Conservation (phyloP, 345 rosid species). For the Pugionium dolabratum region DNA sequence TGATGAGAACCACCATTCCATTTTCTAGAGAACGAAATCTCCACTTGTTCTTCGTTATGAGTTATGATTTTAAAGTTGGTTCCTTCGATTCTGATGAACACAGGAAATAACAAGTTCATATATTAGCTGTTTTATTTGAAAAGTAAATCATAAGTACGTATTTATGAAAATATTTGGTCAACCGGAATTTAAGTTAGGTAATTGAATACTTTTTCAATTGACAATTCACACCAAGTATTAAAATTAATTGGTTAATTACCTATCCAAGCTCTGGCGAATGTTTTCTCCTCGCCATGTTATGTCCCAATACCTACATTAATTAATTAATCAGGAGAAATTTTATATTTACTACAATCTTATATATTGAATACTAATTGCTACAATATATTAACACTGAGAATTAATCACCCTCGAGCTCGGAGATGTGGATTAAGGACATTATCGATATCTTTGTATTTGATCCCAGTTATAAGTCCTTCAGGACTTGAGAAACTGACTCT, state of each 20-base stretch:
- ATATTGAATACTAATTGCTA: background rate
- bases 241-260: slow-evolving; percentile 24
- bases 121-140: too few relatives aligned
- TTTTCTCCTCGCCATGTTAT: slow-evolving; percentile 35
- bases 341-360: slow-evolving; percentile 7
- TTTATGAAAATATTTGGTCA: too few relatives aligned
- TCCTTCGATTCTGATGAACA: slow-evolving; percentile 53
- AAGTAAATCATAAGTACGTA: too few relatives aligned
- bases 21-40: slow-evolving; percentile 58
- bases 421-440: slow-evolving; percentile 56
- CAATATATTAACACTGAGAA: slow-evolving; percentile 2
- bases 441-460: slow-evolving; percentile 59
- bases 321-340: background rate
- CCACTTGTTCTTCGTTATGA: slow-evolving; percentile 58
- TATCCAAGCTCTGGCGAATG: slow-evolving; percentile 23
- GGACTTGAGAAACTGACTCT: slow-evolving; percentile 65
- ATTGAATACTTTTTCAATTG: background rate
- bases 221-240: slow-evolving; percentile 15
- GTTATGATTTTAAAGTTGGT: slow-evolving; percentile 46
- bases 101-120: background rate
- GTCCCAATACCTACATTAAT: slow-evolving; percentile 41
- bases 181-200: too few relatives aligned
- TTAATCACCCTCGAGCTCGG: slow-evolving; percentile 31
- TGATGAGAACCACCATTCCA: slow-evolving; percentile 45
- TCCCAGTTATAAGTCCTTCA: slow-evolving; percentile 57